Conservation (phyloP, 345 rosid species). For the Rubroshorea leprosula region DNA sequence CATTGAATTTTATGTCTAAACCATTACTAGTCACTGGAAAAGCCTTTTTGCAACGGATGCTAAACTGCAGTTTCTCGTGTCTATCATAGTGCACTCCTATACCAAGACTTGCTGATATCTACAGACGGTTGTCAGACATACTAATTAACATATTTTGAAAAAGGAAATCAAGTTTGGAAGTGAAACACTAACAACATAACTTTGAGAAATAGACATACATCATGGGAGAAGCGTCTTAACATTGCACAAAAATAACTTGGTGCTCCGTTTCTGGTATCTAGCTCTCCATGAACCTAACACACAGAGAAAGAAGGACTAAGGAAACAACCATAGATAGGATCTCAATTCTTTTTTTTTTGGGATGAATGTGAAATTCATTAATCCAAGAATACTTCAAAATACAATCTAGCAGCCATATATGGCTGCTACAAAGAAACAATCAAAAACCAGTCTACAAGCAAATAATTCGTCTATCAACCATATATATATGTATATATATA, state of each 20-base stretch:
- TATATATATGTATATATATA: too few relatives aligned
- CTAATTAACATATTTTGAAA: constrained; percentile 13
- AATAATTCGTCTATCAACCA: too few relatives aligned
- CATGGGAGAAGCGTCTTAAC: constrained; percentile 61
- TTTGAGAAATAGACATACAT: constrained; percentile 36
- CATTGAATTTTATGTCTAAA: constrained; percentile 56
- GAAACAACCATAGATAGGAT: neutral
- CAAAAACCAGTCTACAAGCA: too few relatives aligned
- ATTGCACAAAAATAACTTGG: constrained; percentile 57
- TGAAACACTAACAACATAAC: neutral
- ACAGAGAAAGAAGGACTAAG: constrained; percentile 9
- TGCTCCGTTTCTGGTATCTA: constrained; percentile 67
- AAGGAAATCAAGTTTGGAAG: constrained; percentile 7
- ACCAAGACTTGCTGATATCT: constrained; percentile 63
- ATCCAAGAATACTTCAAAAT: too few relatives aligned
- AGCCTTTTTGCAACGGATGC: constrained; percentile 59
- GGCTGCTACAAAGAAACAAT: too few relatives aligned
- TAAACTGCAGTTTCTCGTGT: constrained; percentile 58
- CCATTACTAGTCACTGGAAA: constrained; percentile 54
- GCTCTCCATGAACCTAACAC: constrained; percentile 75
- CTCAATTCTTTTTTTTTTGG: neutral
- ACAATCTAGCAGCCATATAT: too few relatives aligned
- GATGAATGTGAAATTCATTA: too few relatives aligned
- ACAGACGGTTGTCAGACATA: constrained; percentile 9
- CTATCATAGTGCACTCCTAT: constrained; percentile 69